Conservation (phyloP, 257 asterid genomes). For the Fraxinus americana region DNA sequence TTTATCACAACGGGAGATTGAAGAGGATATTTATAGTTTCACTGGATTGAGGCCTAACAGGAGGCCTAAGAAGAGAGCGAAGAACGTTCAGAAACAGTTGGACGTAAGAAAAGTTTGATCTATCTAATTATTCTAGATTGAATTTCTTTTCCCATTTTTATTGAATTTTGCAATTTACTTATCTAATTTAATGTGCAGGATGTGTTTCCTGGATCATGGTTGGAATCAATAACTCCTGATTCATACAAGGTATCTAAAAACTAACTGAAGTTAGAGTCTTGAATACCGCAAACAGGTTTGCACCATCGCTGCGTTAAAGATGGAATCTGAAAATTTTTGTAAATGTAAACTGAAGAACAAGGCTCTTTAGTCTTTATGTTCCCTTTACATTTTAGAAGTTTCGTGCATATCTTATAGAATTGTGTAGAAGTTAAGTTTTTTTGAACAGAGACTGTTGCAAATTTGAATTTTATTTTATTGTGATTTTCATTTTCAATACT, state of each 20-base stretch:
- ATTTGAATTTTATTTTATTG: not conserved
- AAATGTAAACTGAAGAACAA: not conserved
- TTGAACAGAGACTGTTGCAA: not conserved
- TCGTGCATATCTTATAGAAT: not conserved
- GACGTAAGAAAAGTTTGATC: not conserved
- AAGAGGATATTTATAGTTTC: not conserved
- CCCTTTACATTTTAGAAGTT: not conserved
- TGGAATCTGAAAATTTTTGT: not conserved
- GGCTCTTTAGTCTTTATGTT: not conserved
- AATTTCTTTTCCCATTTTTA: not conserved
- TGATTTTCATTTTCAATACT: not conserved
- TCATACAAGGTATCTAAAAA: not conserved
- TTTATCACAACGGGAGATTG: not conserved
- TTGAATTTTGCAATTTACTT: not conserved
- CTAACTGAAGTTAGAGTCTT: not conserved
- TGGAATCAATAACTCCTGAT: not conserved
- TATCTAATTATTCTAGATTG: not conserved
- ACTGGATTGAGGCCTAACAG: conserved; percentile 9
- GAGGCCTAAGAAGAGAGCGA: conserved; percentile 9
- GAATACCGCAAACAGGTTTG: not conserved
- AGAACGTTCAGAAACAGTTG: conserved; percentile 1
- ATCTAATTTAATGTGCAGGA: not conserved
- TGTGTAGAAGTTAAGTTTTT: not conserved
- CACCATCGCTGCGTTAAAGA: not conserved
- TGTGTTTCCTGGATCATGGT: not conserved